Evolutionary conservation across 495 filamentous ascomycete genomes (phyloP), one percentile per base, ranked within the genome.

Genomic region (Clavariopsis aquatica): DNA sequence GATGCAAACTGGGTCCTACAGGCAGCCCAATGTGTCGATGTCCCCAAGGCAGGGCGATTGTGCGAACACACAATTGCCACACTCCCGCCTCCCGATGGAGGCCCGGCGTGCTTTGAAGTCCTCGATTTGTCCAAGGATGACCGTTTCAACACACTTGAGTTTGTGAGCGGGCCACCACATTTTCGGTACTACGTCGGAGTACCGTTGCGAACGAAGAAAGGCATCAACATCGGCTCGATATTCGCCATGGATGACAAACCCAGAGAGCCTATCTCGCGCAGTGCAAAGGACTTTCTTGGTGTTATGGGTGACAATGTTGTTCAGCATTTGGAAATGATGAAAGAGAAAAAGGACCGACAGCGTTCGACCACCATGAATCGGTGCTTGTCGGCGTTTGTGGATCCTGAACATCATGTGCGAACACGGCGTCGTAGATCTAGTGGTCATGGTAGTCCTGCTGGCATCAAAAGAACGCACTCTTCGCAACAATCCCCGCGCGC

Each of bases 41-140:
- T 78, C 0, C 68, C 75, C 19, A 79, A 78, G 53, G 64, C 76
- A 28, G 83, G 80, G 66, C 74, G 72, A 29, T 66, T 85, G 24
- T 86, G 83, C 69, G 75, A 58, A 7, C 62, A 59, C 46, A 64
- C 59, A n/a, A 17, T 62, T 5, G 13, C 49, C n/a, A 43, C 53
- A 20, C 43, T 60, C 22, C 54, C 54, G 20, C 20, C 22, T 10
- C 27, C 26, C 20, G 59, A 62, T 43, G 64, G 58, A 0, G 46
- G 53, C 17, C 58, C 64, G 1, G 49, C 43, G 23, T 67, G 43
- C 52, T 63, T 67, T 23, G 64, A 62, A 27, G 59, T 67, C 12
- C 52, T 51, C 24, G 61, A 69, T 49, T 28, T 49, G 22, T 19
- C 34, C 28, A 19, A 63, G 54, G 65, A 66, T 29, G n/a, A 29